phyloP scores from a whole-genome alignment of 208 protist genomes.

The Acanthamoeba pearcei region DNA sequence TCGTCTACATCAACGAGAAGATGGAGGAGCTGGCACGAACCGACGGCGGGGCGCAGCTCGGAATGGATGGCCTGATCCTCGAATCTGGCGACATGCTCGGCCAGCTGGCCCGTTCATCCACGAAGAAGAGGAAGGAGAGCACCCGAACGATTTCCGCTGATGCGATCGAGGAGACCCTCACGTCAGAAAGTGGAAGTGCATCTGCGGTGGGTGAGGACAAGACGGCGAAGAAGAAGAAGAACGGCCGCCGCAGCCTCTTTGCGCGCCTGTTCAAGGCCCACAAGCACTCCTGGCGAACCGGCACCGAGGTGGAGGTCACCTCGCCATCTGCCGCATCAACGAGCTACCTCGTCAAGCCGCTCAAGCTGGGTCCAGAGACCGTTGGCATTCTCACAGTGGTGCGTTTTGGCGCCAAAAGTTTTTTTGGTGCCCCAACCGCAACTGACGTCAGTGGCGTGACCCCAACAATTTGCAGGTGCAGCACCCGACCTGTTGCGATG shows the following conservation, averaged over 20 bases:
- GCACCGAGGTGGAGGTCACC: background rate
- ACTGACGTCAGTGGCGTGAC: background rate
- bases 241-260: background rate
- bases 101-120: background rate
- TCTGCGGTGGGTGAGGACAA: background rate
- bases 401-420: background rate
- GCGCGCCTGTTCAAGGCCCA: constrained; percentile 16
- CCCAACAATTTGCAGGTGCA: background rate
- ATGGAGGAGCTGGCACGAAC: background rate
- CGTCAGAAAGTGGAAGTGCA: background rate
- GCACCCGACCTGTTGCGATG: background rate
- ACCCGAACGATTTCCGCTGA: background rate
- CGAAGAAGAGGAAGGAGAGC: background rate
- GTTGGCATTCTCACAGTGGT: constrained; percentile 27
- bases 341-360: background rate
- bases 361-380: background rate
- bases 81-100: background rate
- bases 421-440: background rate
- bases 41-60: background rate
- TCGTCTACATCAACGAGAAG: constrained; percentile 53
- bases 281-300: constrained; percentile 18
- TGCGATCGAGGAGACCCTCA: background rate
- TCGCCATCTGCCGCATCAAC: background rate
- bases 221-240: constrained; percentile 8
- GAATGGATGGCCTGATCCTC: background rate